These are phyloP conservation scores for Blepharisma stoltei DNA, from an alignment of 73 alveolate species.

Conservation along the genomic window DNA sequence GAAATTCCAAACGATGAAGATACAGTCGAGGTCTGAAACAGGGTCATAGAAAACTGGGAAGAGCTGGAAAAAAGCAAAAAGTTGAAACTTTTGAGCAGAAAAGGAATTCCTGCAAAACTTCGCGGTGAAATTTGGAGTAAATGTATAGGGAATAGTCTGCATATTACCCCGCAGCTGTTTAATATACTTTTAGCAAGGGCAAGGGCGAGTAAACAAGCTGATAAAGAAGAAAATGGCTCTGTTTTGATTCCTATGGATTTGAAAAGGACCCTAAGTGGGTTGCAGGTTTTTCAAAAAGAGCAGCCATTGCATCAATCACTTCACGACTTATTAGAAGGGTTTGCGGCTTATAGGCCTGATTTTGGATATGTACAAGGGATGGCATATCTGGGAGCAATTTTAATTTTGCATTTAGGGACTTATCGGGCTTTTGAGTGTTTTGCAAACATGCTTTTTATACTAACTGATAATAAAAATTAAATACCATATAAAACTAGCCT, in stretches of 20 bases:
- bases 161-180: conserved; percentile 58
- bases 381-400: conserved; percentile 77
- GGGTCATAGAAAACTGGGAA: background rate
- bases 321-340: background rate
- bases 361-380: conserved; percentile 91
- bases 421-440: conserved; percentile 50
- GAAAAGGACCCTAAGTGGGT: conserved; percentile 32
- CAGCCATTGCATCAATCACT: conserved; percentile 12
- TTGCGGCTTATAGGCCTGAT: conserved; percentile 75
- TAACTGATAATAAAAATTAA: too few relatives aligned
- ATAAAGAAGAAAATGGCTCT: conserved; percentile 84
- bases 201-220: conserved; percentile 25
- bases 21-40: conserved; percentile 3
- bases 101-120: conserved; percentile 43
- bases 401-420: conserved; percentile 73
- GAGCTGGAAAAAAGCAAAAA: conserved; percentile 48
- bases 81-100: conserved; percentile 54
- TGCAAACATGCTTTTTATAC: conserved; percentile 6
- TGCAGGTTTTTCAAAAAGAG: conserved; percentile 19
- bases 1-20: background rate
- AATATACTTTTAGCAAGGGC: conserved; percentile 42
- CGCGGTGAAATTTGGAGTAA: conserved; percentile 53
- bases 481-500: too few relatives aligned
- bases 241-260: conserved; percentile 67
- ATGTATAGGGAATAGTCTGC: conserved; percentile 64